These are phyloP conservation scores for Fusarium fujikuroi DNA, from an alignment of 2,329 filamentous ascomycete genomes.

Conservation along the genomic window DNA sequence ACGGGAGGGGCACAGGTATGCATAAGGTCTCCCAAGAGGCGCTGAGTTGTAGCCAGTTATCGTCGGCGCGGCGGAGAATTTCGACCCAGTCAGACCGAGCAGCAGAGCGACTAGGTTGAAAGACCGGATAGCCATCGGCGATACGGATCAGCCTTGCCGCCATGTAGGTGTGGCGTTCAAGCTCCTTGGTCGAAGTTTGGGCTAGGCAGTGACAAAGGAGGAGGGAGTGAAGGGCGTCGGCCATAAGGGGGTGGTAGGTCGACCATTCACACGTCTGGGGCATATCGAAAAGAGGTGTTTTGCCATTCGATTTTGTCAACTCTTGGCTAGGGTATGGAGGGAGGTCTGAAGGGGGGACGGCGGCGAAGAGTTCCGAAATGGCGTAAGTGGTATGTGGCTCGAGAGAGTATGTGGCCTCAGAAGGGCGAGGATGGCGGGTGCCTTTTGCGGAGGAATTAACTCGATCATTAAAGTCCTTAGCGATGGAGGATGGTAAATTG, in stretches of 20 bases:
- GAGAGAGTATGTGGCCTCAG: slow-evolving; percentile 40
- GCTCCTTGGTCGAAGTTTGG: slow-evolving; percentile 81
- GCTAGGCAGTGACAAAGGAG: slow-evolving; percentile 82
- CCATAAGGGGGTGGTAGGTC: slow-evolving; percentile 84
- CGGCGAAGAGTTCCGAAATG: slow-evolving; percentile 74
- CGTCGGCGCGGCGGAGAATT: slow-evolving; percentile 71
- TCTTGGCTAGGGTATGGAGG: slow-evolving; percentile 71
- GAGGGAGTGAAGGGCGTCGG: slow-evolving; percentile 80
- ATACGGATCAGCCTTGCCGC: slow-evolving; percentile 79
- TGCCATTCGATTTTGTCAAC: slow-evolving; percentile 41
- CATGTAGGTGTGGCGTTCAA: slow-evolving; percentile 83
- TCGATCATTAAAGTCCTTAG: slow-evolving; percentile 66
- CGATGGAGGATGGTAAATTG: slow-evolving; percentile 69
- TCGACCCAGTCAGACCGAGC: slow-evolving; percentile 85
- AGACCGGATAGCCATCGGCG: slow-evolving; percentile 83
- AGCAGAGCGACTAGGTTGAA: slow-evolving; percentile 76
- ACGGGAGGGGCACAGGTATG: slow-evolving; percentile 64
- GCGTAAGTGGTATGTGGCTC: slow-evolving; percentile 55
- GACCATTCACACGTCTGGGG: slow-evolving; percentile 45
- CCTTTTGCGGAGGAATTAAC: slow-evolving; percentile 67
- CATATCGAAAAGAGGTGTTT: slow-evolving; percentile 49
- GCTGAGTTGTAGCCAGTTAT: slow-evolving; percentile 75
- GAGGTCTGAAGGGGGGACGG: slow-evolving; percentile 72
- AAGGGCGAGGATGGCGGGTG: slow-evolving; percentile 54
- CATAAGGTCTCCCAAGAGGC: slow-evolving; percentile 79